Conservation (phyloP, 345 rosid species). For the Populus euphratica region DNA sequence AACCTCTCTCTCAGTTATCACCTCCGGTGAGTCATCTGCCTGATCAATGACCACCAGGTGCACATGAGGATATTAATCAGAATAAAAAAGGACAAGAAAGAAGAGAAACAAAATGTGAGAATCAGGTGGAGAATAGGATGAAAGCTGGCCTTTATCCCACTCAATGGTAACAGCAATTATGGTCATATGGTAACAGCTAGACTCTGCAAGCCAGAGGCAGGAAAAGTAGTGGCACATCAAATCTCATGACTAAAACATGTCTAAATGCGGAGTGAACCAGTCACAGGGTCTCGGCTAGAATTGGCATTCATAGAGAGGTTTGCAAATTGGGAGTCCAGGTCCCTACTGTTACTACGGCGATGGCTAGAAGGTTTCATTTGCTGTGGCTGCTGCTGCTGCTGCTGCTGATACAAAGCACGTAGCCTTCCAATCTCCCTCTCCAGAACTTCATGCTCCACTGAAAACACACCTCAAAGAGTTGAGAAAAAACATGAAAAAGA, state of each 20-base stretch:
- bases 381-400: slow-evolving; percentile 28
- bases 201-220: neutral
- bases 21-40: slow-evolving; percentile 74
- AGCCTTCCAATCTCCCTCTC: slow-evolving; percentile 94
- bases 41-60: slow-evolving; percentile 61
- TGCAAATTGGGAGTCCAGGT: slow-evolving; percentile 82
- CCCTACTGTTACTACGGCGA: slow-evolving; percentile 67
- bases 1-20: slow-evolving; percentile 43
- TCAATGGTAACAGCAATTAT: slow-evolving; percentile 13
- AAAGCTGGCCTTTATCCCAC: slow-evolving; percentile 29
- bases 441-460: slow-evolving; percentile 97
- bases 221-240: slow-evolving; percentile 21
- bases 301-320: slow-evolving; percentile 71
- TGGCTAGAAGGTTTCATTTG: slow-evolving; percentile 62
- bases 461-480: slow-evolving; percentile 4
- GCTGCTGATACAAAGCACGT: slow-evolving; percentile 65
- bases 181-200: slow-evolving; percentile 18
- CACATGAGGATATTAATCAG: slow-evolving; percentile 37
- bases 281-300: slow-evolving; percentile 57
- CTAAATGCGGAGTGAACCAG: slow-evolving; percentile 63
- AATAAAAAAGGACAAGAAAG: slow-evolving; percentile 16
- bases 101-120: slow-evolving; percentile 21
- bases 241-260: slow-evolving; percentile 19
- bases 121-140: slow-evolving; percentile 23
- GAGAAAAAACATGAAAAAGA: neutral